Conservation (phyloP, 805 yeast species). For the Starmerella potacharoeniae region DNA sequence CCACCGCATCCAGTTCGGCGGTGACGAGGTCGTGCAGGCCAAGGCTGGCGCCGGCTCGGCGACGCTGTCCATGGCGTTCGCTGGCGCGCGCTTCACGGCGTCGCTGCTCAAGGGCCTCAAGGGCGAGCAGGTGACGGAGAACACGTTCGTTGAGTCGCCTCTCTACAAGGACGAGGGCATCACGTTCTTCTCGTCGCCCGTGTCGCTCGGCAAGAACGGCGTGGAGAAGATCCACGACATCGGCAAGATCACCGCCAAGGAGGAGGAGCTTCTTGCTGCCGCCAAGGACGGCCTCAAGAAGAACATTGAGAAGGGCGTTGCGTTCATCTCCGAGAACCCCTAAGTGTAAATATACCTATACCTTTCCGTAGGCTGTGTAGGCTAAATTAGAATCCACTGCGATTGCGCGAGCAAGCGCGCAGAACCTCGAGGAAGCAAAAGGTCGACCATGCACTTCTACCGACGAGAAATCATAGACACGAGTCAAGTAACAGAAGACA, state of each 20-base stretch:
- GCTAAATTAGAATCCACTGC: neutral
- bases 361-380: neutral
- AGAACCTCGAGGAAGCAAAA: too few species aligned
- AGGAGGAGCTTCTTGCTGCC: conserved; percentile 68
- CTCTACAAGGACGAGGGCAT: conserved; percentile 80
- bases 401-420: neutral
- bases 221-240: conserved; percentile 67
- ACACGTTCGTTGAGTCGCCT: conserved; percentile 55
- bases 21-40: conserved; percentile 90
- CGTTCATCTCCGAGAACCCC: conserved; percentile 47
- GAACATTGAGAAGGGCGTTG: conserved; percentile 87
- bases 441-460: too few species aligned
- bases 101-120: conserved; percentile 34
- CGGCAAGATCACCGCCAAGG: conserved; percentile 65
- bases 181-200: conserved; percentile 91
- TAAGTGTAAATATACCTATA: conserved; percentile 10
- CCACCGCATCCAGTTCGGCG: conserved; percentile 90
- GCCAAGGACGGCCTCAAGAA: conserved; percentile 78
- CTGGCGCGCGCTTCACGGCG: conserved; percentile 72
- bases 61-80: conserved; percentile 86
- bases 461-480: too few species aligned
- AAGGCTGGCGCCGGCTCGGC: conserved; percentile 92
- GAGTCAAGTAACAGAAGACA: too few species aligned
- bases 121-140: conserved; percentile 39
- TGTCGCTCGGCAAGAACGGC: conserved; percentile 88